phyloP scores from a whole-genome alignment of 768 basidiomycete genomes.

The Peribolospora baueri region DNA sequence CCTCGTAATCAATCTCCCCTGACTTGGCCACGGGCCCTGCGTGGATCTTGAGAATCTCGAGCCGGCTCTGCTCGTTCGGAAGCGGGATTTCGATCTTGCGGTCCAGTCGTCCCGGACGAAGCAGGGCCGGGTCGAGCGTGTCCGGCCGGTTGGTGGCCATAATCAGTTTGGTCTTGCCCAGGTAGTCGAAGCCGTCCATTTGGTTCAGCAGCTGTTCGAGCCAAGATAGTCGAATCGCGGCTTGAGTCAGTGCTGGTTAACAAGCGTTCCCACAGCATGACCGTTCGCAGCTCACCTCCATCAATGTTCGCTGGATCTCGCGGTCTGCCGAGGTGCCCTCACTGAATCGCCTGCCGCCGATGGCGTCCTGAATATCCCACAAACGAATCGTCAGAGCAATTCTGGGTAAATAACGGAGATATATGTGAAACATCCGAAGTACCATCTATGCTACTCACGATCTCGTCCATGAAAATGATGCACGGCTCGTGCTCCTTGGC shows the following conservation, averaged over 20 bases:
- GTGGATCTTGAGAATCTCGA: conserved; percentile 96
- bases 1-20: conserved; percentile 91
- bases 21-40: conserved; percentile 78
- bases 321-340: conserved; percentile 95
- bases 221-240: neutral
- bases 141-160: conserved; percentile 99
- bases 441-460: conserved; percentile 15
- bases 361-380: conserved; percentile 37
- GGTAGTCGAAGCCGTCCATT: conserved; percentile 97
- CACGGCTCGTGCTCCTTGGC: conserved; percentile 94
- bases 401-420: conserved; percentile 17
- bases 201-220: conserved; percentile 65
- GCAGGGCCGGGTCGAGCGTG: conserved; percentile 83
- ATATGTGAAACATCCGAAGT: neutral
- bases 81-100: conserved; percentile 94
- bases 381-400: conserved; percentile 15
- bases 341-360: conserved; percentile 69
- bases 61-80: conserved; percentile 84
- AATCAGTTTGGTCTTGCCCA: conserved; percentile 85
- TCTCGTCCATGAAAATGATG: conserved; percentile 96
- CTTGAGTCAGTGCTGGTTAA: neutral
- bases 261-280: neutral
- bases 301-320: conserved; percentile 92
- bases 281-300: conserved; percentile 40
- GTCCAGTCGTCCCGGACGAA: conserved; percentile 86